Base-by-base conservation (phyloP, 768 basidiomycete genomes). In the Amanita fuliginea region DNA sequence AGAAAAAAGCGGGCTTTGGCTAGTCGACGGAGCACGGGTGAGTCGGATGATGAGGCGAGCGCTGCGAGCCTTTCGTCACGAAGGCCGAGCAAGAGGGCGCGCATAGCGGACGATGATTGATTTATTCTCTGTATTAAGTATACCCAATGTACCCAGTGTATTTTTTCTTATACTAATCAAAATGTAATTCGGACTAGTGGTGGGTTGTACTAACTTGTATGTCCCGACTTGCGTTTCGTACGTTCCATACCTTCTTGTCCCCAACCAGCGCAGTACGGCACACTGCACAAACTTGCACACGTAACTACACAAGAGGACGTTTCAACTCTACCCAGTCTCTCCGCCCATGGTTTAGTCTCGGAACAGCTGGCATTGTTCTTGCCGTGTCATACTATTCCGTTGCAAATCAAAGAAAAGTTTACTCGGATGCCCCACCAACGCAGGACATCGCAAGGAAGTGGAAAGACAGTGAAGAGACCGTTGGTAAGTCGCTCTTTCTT, bases 41-140 rank as follows among this genome's bases (percentile, higher is more conserved):
- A 85, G 21, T 87, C 86, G 57, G 86, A 87, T 52, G 86, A 89
- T 28, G 86, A 89, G 57, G 67, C 77, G 16, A 72, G 66, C 49
- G 65, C 66, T 19, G 64, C 67, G 10, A 70, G 70, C 21, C 61
- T 72, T 9, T 71, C 75, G 16, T 72, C 75, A 13, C 68, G 86
- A 54, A 71, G 84, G 56, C 73, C 77, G n/a, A 76, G 67, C 30
- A 90, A 89, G 66, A 72, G 86, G 55, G 77, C 79, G 19, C 76
- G 84, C 21, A 41, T 84, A 52, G 71, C 71, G 28, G 81, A 83
- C 41, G 84, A 87, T 42, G 85, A 86, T 55, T 83, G 66, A 62
- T 42, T 45, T 18, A 24, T 34, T 30, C 8, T 34, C 14, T 45
- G 28, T 45, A 45, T 19, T 30, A 34, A 28, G 28, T 28, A 28